Base-by-base conservation (phyloP, 176 grass and related monocot species). In the Otatea glauca region DNA sequence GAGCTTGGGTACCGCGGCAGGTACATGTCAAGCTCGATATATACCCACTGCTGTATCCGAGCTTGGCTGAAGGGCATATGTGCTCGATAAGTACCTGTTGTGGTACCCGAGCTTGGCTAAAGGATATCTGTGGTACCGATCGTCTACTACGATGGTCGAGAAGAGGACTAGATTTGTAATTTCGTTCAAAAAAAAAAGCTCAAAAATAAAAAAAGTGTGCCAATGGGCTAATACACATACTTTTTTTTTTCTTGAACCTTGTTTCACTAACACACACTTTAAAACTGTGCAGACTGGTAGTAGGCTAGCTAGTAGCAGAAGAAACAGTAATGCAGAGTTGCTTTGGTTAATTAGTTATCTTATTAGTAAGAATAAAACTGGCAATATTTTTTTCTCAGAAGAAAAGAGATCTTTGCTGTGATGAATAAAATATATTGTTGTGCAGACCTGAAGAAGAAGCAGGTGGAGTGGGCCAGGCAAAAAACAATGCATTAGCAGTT, bases 261-360 rank as follows among this genome's bases (percentile, higher is more conserved):
- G 67, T 44, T 65, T 41, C 23, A 12, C 58, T 65, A 14, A 0
- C 7, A 17, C 29, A 51, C 10, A 41, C 21, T 79, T 71, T 64
- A 7, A 9, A 23, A 79, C 45, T 53, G n/a, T 24, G n/a, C n/a
- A 63, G 41, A 34, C 34, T 41, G 39, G 39, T 7, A 41, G 39
- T 41, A 41, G 5, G 39, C 39, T 41, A 41, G 39, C 39, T 64
- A 17, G 4, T 24, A 23, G n/a, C 9, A 60, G n/a, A 24, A n/a
- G 17, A 59, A 9, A 55, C 51, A 38, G 37, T 16, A 59, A 23
- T 11, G 63, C 64, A 32, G 10, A 65, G 68, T 32, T 39, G 62
- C 43, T 38, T 47, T 20, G 0, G 7, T 81, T 80, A 55, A 54
- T n/a, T 35, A 35, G 20, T 59, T 20, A 37, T 86, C 75, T 71